These are phyloP conservation scores for Pyrenula aspistea DNA, from an alignment of 495 filamentous ascomycete species.

Conservation along the genomic window DNA sequence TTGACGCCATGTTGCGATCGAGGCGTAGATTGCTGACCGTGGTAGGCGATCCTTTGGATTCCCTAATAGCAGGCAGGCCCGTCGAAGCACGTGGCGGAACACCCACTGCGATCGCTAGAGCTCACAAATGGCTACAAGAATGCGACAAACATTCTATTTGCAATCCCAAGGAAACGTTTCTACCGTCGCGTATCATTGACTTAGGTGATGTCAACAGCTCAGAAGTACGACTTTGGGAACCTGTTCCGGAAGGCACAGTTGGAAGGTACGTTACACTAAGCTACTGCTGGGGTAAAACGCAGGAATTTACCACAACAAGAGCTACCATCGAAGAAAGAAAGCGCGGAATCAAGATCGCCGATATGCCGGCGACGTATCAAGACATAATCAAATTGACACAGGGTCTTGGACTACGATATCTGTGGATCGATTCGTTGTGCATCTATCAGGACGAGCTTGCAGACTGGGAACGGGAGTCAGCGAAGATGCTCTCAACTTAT, in stretches of 20 bases:
- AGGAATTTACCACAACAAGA: background rate
- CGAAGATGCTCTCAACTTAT: constrained; percentile 18
- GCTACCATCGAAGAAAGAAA: background rate
- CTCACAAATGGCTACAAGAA: background rate
- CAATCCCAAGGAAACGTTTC: background rate
- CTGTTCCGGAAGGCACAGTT: background rate
- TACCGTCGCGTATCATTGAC: constrained; percentile 1
- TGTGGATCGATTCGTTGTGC: constrained; percentile 31
- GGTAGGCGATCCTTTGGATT: background rate
- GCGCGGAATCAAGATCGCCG: constrained; percentile 2
- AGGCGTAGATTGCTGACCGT: background rate
- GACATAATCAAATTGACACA: constrained; percentile 2
- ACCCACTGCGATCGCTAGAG: background rate
- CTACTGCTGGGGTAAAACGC: background rate
- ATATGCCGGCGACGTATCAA: constrained; percentile 5
- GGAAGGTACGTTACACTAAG: background rate
- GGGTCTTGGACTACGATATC: constrained; percentile 10
- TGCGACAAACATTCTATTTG: background rate
- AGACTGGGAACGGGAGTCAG: constrained; percentile 22
- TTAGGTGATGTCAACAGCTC: background rate
- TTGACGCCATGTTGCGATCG: background rate
- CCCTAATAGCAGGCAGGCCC: background rate
- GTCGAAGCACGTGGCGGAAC: background rate
- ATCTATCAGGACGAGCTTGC: constrained; percentile 22
- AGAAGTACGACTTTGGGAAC: background rate